Conservation (phyloP, 2,329 filamentous ascomycete species). For the Arthroderma uncinatum region DNA sequence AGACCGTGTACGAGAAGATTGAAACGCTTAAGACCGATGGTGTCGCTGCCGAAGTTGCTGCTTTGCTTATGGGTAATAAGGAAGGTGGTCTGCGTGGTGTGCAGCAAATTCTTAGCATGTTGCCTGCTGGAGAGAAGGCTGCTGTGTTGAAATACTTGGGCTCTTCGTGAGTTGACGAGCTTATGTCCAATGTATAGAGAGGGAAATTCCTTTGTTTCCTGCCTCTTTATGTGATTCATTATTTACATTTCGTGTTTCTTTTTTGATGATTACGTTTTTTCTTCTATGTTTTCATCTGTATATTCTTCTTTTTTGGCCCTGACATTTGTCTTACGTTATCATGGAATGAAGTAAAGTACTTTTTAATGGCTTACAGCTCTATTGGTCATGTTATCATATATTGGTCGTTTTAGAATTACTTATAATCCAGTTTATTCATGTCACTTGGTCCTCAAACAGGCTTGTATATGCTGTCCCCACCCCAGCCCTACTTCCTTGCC, state of each 20-base stretch:
- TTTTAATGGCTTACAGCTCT: not conserved
- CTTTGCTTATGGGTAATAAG: conserved; percentile 54
- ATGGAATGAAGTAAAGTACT: not conserved
- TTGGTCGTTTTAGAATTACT: not conserved
- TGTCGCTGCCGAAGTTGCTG: conserved; percentile 57
- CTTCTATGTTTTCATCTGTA: not conserved
- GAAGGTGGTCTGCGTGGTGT: conserved; percentile 72
- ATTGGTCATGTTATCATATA: not conserved
- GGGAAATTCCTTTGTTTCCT: not conserved
- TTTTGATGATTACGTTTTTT: not conserved
- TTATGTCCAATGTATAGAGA: not conserved
- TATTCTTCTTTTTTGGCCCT: conserved; percentile 1
- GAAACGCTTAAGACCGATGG: conserved; percentile 70
- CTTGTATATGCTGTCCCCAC: too few species aligned
- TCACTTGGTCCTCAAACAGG: too few species aligned
- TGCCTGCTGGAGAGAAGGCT: conserved; percentile 82
- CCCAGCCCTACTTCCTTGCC: not conserved
- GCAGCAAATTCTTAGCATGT: conserved; percentile 69
- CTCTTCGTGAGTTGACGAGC: not conserved
- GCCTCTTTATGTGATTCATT: not conserved
- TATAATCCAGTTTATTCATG: not conserved
- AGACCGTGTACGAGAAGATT: conserved; percentile 70
- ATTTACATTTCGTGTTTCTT: not conserved
- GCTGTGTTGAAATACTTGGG: conserved; percentile 53
- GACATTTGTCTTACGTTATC: not conserved